phyloP scores from a whole-genome alignment of 345 rosid species.

The Gossypium anomalum region DNA sequence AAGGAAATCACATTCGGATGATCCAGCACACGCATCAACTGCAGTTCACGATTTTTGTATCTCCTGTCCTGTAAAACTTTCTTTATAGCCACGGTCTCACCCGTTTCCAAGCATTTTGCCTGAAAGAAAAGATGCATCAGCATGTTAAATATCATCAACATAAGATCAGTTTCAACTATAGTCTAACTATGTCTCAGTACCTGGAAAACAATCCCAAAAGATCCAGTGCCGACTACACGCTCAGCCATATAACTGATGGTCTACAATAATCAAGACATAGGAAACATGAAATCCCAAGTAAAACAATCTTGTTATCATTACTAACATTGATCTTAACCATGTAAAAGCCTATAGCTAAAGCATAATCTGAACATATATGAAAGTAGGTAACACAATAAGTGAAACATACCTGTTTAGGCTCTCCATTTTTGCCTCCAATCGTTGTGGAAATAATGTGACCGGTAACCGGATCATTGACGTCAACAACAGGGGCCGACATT shows the following conservation, averaged over 20 bases:
- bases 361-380: neutral
- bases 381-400: neutral
- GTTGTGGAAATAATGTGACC: conserved; percentile 90
- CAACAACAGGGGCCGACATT: conserved; percentile 61
- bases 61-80: conserved; percentile 79
- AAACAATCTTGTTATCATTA: neutral
- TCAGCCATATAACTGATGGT: conserved; percentile 1
- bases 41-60: conserved; percentile 84
- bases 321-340: neutral
- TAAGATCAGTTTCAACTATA: neutral
- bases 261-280: conserved; percentile 33
- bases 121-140: conserved; percentile 19
- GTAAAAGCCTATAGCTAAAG: neutral
- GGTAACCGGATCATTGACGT: conserved; percentile 70
- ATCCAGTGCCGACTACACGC: neutral
- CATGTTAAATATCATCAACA: neutral
- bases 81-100: conserved; percentile 84
- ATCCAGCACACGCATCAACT: conserved; percentile 78
- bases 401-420: conserved; percentile 58
- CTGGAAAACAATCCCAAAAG: conserved; percentile 8
- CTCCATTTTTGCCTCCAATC: conserved; percentile 88
- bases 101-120: conserved; percentile 86
- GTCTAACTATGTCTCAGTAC: conserved; percentile 17
- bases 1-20: conserved; percentile 79
- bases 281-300: neutral